Conservation (phyloP, 1,284 basidiomycete species). For the Tilletia caries region DNA sequence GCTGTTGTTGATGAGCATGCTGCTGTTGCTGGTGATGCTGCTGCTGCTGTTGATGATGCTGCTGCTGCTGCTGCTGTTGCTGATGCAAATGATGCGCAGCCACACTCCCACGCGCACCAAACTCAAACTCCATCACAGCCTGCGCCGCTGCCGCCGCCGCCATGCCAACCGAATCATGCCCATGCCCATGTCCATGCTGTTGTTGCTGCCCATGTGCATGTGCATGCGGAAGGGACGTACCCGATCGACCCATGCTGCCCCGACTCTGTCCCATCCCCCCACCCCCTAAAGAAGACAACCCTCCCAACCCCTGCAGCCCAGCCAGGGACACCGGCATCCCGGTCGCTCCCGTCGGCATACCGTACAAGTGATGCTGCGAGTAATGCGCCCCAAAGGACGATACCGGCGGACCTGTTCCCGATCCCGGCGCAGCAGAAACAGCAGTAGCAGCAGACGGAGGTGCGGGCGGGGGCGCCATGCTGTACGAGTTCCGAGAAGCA, state of each 20-base stretch:
- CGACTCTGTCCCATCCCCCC: no score
- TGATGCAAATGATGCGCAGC: no score
- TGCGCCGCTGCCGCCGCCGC: not conserved
- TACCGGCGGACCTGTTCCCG: no score
- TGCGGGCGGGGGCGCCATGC: no score
- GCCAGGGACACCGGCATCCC: conserved; percentile 1
- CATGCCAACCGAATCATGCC: not conserved
- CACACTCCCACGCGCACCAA: not conserved
- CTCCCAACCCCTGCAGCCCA: not conserved
- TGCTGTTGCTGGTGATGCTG: not conserved
- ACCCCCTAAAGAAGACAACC: not conserved
- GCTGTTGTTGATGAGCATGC: conserved; percentile 2
- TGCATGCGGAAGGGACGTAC: not conserved
- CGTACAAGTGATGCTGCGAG: conserved; percentile 4
- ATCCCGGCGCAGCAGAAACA: no score
- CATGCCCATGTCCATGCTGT: not conserved
- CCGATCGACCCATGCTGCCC: no score
- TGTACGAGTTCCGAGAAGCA: no score
- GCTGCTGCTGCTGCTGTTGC: not conserved
- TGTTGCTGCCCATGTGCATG: not conserved
- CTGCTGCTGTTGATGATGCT: not conserved
- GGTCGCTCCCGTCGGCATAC: not conserved
- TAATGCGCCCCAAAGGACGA: not conserved
- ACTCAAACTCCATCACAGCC: conserved; percentile 5
- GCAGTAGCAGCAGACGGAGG: no score